Percentiles rank a stretch among this genome's conserved stretches.
These are phyloP conservation scores for Globisporangium ultimum DNA, from an alignment of 352 stramenopile species.

Conservation along the genomic window DNA sequence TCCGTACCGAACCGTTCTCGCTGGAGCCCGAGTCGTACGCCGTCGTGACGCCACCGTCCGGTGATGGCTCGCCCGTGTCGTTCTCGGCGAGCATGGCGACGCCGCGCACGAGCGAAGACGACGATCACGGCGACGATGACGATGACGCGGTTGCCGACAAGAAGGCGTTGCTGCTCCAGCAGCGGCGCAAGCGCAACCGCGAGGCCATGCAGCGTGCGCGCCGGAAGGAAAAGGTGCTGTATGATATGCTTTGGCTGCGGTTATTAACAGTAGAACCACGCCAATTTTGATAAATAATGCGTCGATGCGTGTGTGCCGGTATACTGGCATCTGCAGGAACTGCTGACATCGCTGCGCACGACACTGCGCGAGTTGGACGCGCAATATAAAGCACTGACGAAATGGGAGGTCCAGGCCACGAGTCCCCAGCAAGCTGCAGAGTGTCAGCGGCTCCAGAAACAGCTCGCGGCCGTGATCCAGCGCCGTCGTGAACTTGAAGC, in stretches of 20 bases:
- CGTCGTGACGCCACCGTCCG: too few relatives aligned
- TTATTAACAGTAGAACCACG: too few relatives aligned
- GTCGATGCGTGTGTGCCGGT: neutral
- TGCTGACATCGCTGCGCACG: slow-evolving; percentile 18
- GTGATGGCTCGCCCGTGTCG: too few relatives aligned
- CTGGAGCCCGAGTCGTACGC: too few relatives aligned
- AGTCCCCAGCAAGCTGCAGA: slow-evolving; percentile 11
- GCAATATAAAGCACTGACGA: slow-evolving; percentile 17
- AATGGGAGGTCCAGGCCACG: neutral
- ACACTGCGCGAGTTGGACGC: slow-evolving; percentile 20
- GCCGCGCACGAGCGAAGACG: slow-evolving; percentile 3
- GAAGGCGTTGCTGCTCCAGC: slow-evolving; percentile 13
- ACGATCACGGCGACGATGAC: neutral
- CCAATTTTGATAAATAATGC: too few relatives aligned
- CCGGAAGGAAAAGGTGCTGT: slow-evolving; percentile 19
- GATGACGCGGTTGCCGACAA: neutral
- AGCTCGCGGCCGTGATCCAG: slow-evolving; percentile 25
- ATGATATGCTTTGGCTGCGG: neutral
- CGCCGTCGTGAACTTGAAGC: slow-evolving; percentile 24
- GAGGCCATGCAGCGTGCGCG: slow-evolving; percentile 33
- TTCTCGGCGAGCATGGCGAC: too few relatives aligned
- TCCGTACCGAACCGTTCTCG: too few relatives aligned
- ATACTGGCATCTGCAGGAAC: slow-evolving; percentile 18
- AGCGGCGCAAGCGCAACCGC: slow-evolving; percentile 23
- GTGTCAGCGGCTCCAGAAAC: slow-evolving; percentile 11